Base-by-base conservation (phyloP, 345 rosid genomes). In the Nasturtium officinale region DNA sequence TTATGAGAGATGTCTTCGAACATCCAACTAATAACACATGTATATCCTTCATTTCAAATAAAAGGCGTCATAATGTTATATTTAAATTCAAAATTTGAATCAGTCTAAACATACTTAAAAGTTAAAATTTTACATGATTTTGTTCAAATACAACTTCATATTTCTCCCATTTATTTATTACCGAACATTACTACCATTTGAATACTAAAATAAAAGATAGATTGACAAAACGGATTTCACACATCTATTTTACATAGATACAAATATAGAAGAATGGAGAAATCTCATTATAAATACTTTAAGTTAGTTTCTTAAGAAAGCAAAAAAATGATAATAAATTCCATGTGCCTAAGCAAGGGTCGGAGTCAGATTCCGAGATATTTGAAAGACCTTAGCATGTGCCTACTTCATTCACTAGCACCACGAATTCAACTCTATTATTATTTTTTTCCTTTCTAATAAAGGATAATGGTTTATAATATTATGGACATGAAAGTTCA, bases 391-490 rank as follows among this genome's bases (percentile, higher is more conserved):
- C 73, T 59, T 50, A 48, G 53, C 73, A 75, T 67, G 73, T 75
- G 78, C 61, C 62, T 67, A 67, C 62, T 75, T 51, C 77, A 51
- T 74, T 74, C 72, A 74, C 51, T 59, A 45, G 61, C 61, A 58
- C 61, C 73, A 67, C 54, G 58, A 38, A 20, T 74, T 59, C 61
- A 67, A 50, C 61, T 40, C 37, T 54, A 5, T 33, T 8, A 9
- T 61, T 7, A n/a, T n/a, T 7, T 47, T 12, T 33, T 33, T 0
- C 37, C 15, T 65, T 74, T 57, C 60, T 57, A 65, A 50, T 45
- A 43, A 72, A 74, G 54, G 72, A 65, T 65, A 47, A 35, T 65
- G 16, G 40, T 73, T 61, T 56, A 25, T 23, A 65, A 21, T 47
- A 35, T 29, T 23, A 43, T 32, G 53, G 47, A 69, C 38, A 21